Percentiles rank a stretch among this genome's conserved stretches.
These are phyloP conservation scores for Croton setiger DNA, from an alignment of 441 rosid species.

Conservation along the genomic window DNA sequence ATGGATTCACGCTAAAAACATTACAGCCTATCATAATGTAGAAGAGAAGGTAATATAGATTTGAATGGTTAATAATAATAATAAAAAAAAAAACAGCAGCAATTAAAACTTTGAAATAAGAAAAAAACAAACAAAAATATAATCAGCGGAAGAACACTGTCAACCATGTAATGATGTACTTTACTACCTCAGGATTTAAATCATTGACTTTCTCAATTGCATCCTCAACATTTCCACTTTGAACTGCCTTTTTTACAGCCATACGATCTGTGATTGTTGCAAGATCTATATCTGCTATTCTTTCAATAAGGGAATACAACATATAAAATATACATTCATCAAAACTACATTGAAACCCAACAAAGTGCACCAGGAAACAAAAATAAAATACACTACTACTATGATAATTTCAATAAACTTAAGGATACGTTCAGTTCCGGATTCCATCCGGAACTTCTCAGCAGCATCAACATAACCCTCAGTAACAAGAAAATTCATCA, in stretches of 20 bases:
- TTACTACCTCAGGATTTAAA: constrained; percentile 80
- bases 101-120: not conserved
- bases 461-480: constrained; percentile 97
- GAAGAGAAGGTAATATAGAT: not conserved
- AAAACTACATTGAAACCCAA: not conserved
- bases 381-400: not conserved
- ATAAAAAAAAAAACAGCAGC: not conserved
- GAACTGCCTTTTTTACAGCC: constrained; percentile 97
- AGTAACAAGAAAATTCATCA: constrained; percentile 94
- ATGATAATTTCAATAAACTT: not conserved
- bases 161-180: constrained; percentile 6
- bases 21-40: not conserved
- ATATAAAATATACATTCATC: not conserved
- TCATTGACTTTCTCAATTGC: constrained; percentile 95
- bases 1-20: not conserved
- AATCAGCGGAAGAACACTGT: not conserved
- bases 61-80: not conserved
- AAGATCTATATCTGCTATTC: constrained; percentile 88
- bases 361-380: not conserved
- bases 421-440: constrained; percentile 97
- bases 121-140: not conserved
- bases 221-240: constrained; percentile 90
- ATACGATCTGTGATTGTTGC: constrained; percentile 83
- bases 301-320: constrained; percentile 40
- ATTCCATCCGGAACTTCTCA: constrained; percentile 77